Percentiles rank a stretch among this genome's conserved stretches.
These are phyloP conservation scores for Tolypocladium tropicale DNA, from an alignment of 2,329 filamentous ascomycete species.

Conservation along the genomic window DNA sequence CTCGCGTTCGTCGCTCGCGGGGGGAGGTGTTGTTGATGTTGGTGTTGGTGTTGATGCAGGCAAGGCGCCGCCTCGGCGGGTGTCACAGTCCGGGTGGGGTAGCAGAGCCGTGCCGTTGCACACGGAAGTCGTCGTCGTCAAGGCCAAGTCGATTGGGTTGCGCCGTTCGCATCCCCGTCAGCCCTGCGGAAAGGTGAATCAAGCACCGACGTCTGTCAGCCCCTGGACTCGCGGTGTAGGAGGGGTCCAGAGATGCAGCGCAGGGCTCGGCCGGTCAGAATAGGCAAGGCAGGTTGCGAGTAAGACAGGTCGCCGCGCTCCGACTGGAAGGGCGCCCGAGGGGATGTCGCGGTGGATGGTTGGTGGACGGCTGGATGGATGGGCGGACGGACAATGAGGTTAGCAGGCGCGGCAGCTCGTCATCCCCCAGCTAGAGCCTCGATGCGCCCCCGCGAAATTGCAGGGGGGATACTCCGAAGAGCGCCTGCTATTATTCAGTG, in stretches of 20 bases:
- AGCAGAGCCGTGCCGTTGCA: neutral
- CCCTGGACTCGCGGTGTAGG: neutral
- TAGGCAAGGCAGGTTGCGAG: neutral
- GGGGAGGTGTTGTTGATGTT: neutral
- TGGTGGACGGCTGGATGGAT: neutral
- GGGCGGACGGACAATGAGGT: neutral
- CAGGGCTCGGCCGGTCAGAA: neutral
- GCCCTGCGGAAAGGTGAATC: neutral
- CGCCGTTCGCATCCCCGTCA: neutral
- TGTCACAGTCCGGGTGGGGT: constrained; percentile 1
- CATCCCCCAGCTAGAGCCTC: neutral
- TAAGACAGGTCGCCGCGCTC: neutral
- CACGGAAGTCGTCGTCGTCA: neutral
- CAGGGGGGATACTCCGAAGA: too few species aligned
- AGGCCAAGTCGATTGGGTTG: neutral
- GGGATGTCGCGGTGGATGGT: neutral
- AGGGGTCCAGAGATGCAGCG: neutral
- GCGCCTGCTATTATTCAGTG: too few species aligned
- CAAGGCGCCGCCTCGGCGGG: neutral
- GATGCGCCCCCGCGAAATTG: neutral
- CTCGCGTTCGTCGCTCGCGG: neutral
- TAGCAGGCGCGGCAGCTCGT: neutral
- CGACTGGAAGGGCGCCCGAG: neutral
- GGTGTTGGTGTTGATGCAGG: too few species aligned
- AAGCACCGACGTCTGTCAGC: neutral